phyloP scores from a whole-genome alignment of 371 early-diverging fungal species.

The Fennellomyces sp. region DNA sequence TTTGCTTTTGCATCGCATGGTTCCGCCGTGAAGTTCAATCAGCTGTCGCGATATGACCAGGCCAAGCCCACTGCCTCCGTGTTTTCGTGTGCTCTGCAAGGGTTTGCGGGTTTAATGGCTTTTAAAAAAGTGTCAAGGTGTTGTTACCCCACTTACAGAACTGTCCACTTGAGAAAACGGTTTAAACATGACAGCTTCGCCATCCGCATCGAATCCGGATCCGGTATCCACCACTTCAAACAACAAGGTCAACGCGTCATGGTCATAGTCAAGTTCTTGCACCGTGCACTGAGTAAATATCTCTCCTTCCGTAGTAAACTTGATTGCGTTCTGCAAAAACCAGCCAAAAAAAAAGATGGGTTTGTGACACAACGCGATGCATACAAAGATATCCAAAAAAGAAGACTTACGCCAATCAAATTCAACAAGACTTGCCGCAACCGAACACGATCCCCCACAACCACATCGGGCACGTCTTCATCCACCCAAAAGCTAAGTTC shows the following conservation, averaged over 20 bases:
- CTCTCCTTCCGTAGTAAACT: conserved; percentile 66
- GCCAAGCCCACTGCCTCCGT: conserved; percentile 71
- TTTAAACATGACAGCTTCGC: conserved; percentile 69
- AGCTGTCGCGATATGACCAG: conserved; percentile 63
- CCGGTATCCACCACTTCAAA: conserved; percentile 72
- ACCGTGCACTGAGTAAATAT: conserved; percentile 63
- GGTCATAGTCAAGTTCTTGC: conserved; percentile 25
- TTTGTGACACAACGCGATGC: no score
- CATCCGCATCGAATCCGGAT: conserved; percentile 62
- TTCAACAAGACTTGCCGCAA: conserved; percentile 62
- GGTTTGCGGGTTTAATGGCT: neutral
- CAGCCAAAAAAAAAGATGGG: no score
- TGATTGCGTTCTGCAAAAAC: conserved; percentile 65
- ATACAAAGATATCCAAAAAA: neutral
- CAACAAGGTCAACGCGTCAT: conserved; percentile 42
- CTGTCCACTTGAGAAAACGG: conserved; percentile 71
- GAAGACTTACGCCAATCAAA: conserved; percentile 49
- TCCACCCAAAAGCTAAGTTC: conserved; percentile 66
- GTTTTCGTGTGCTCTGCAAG: conserved; percentile 58
- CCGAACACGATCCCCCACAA: conserved; percentile 62
- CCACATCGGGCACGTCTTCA: conserved; percentile 60
- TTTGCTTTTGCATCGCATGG: conserved; percentile 58
- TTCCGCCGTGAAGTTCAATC: conserved; percentile 67
- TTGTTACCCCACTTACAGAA: conserved; percentile 37
- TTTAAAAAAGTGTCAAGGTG: neutral